These are phyloP conservation scores for Botrytis squamosa DNA, from an alignment of 2,329 filamentous ascomycete species.

Conservation along the genomic window DNA sequence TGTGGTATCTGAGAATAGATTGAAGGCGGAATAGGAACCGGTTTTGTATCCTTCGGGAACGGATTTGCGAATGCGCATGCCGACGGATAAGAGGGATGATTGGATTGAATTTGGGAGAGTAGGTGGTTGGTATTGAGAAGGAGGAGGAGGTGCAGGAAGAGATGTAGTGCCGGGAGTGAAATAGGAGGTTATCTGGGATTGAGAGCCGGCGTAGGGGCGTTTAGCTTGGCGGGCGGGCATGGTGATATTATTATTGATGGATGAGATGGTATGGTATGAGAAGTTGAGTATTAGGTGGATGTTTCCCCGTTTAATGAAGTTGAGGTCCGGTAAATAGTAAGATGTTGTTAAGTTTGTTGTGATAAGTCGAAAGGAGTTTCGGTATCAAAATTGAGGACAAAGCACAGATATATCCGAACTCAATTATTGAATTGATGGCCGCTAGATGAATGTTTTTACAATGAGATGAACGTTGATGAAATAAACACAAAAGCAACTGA, in stretches of 20 bases:
- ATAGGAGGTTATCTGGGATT: constrained; percentile 58
- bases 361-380: neutral
- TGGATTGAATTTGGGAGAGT: constrained; percentile 58
- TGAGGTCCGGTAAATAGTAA: neutral
- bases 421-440: neutral
- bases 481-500: neutral
- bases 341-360: neutral
- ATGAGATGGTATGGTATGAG: neutral
- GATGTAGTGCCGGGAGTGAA: constrained; percentile 44
- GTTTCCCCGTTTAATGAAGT: neutral
- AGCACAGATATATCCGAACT: neutral
- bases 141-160: constrained; percentile 37
- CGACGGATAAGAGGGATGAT: constrained; percentile 82
- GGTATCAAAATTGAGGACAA: neutral
- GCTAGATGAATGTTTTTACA: neutral
- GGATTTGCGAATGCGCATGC: constrained; percentile 91
- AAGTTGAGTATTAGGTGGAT: neutral
- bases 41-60: constrained; percentile 95
- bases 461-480: neutral
- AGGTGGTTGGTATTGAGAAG: constrained; percentile 40
- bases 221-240: constrained; percentile 44
- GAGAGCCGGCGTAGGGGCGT: constrained; percentile 62
- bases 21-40: constrained; percentile 51
- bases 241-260: neutral
- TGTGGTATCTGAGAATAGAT: constrained; percentile 49